A percentile compares a stretch with the other conserved stretches of the same genome.
Conservation (phyloP, 306 rosid species). For the Fragaria ananassa region DNA sequence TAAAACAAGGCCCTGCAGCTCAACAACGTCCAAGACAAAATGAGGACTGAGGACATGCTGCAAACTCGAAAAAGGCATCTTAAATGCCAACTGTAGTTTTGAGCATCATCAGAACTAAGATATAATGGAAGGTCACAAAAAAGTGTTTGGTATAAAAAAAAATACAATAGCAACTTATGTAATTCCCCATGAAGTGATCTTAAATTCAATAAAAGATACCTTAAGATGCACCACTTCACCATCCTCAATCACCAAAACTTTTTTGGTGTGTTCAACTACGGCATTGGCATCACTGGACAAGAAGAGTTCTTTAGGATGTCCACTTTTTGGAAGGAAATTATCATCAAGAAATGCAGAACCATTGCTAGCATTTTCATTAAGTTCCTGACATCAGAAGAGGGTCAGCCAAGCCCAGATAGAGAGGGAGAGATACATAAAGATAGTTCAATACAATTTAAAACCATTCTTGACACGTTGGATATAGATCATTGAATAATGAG, state of each 20-base stretch:
- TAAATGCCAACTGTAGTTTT: not conserved
- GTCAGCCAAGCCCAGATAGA: constrained; percentile 17
- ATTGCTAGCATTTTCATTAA: constrained; percentile 47
- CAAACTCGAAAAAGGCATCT: not conserved
- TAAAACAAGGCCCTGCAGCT: not conserved
- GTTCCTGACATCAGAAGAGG: constrained; percentile 54
- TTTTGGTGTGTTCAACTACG: constrained; percentile 89
- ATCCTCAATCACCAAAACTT: constrained; percentile 91
- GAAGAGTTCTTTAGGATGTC: constrained; percentile 79
- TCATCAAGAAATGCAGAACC: constrained; percentile 83
- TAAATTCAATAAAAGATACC: constrained; percentile 27
- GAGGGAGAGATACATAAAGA: not conserved
- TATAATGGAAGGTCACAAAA: not conserved
- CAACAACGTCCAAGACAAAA: not conserved
- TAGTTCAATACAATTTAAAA: not conserved
- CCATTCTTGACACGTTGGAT: not conserved
- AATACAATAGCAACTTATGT: not conserved
- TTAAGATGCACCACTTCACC: constrained; percentile 95
- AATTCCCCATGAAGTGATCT: not conserved
- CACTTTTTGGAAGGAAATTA: constrained; percentile 71
- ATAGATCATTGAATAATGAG: not conserved
- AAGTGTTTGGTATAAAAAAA: not conserved
- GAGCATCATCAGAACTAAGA: not conserved
- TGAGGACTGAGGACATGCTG: not conserved
- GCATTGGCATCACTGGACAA: constrained; percentile 97